Evolutionary conservation across 2,329 filamentous ascomycete genomes (phyloP).

Genomic region (Pseudopithomyces maydicus): DNA sequence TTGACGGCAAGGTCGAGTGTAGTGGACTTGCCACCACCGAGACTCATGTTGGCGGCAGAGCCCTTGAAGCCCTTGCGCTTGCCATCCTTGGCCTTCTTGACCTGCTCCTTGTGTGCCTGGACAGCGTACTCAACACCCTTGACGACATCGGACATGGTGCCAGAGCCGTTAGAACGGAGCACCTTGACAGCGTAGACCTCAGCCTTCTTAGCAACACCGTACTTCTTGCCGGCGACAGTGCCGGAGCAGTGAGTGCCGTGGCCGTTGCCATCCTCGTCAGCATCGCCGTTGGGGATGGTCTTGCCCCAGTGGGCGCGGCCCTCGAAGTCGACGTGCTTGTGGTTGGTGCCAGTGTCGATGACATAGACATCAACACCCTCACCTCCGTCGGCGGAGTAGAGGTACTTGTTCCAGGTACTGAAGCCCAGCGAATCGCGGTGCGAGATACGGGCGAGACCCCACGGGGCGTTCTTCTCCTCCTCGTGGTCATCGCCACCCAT

Average conservation of each 20-base stretch:
- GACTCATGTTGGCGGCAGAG: conserved; percentile 98
- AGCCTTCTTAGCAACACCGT: conserved; percentile 99
- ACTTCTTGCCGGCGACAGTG: conserved; percentile 97
- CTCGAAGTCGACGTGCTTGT: conserved; percentile 94
- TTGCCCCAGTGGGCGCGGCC: conserved; percentile 95
- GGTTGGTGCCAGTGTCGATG: conserved; percentile 96
- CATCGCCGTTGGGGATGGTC: conserved; percentile 86
- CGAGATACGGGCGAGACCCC: conserved; percentile 97
- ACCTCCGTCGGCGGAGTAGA: conserved; percentile 86
- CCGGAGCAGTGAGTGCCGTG: conserved; percentile 99
- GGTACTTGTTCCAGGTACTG: conserved; percentile 96
- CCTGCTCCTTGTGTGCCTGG: conserved; percentile 75
- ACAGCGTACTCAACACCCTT: conserved; percentile 97
- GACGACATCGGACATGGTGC: conserved; percentile 98
- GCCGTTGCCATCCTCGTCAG: conserved; percentile 91
- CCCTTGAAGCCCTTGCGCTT: conserved; percentile 98
- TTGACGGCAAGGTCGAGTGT: conserved; percentile 92
- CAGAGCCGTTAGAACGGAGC: conserved; percentile 93
- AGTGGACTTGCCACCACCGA: conserved; percentile 94
- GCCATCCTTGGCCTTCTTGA: conserved; percentile 78
- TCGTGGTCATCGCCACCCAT: conserved; percentile 61
- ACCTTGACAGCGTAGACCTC: conserved; percentile 98
- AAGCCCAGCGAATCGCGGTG: conserved; percentile 88
- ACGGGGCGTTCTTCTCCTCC: conserved; percentile 91
- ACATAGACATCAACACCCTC: conserved; percentile 99